Percentiles rank a stretch among this genome's conserved stretches.
These are phyloP conservation scores for Dioscorea dumetorum DNA, from an alignment of 106 monocot genomes.

Conservation along the genomic window DNA sequence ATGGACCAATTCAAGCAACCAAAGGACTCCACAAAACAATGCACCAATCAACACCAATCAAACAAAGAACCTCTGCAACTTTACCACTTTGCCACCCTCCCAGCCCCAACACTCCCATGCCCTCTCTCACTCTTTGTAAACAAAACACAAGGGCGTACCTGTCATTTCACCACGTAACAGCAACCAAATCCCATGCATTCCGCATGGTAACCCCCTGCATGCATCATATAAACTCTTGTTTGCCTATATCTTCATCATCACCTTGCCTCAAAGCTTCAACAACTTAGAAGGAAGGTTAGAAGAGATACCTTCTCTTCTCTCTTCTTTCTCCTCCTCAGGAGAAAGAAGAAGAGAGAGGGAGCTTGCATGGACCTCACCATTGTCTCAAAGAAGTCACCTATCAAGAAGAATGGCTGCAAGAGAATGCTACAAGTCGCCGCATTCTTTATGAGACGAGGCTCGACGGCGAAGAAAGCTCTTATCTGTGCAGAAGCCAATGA, in stretches of 20 bases:
- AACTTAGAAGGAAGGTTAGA: too few relatives aligned
- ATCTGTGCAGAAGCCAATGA: neutral
- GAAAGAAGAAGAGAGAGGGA: slow-evolving; percentile 8
- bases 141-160: too few relatives aligned
- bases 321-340: slow-evolving; percentile 9
- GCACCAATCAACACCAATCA: too few relatives aligned
- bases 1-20: too few relatives aligned
- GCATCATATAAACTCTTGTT: neutral
- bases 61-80: too few relatives aligned
- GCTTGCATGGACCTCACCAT: neutral
- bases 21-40: too few relatives aligned
- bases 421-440: slow-evolving; percentile 2
- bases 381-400: neutral
- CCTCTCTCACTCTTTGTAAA: too few relatives aligned
- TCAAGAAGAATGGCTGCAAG: slow-evolving; percentile 9
- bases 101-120: too few relatives aligned
- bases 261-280: neutral
- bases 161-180: too few relatives aligned
- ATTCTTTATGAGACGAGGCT: neutral
- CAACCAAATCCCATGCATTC: too few relatives aligned
- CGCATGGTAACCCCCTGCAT: neutral
- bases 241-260: neutral
- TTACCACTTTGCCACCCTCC: too few relatives aligned
- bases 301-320: neutral
- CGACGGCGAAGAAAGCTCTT: slow-evolving; percentile 5